These are phyloP conservation scores for Juncus inflexus DNA, from an alignment of 176 grass and related monocot species.

Conservation along the genomic window DNA sequence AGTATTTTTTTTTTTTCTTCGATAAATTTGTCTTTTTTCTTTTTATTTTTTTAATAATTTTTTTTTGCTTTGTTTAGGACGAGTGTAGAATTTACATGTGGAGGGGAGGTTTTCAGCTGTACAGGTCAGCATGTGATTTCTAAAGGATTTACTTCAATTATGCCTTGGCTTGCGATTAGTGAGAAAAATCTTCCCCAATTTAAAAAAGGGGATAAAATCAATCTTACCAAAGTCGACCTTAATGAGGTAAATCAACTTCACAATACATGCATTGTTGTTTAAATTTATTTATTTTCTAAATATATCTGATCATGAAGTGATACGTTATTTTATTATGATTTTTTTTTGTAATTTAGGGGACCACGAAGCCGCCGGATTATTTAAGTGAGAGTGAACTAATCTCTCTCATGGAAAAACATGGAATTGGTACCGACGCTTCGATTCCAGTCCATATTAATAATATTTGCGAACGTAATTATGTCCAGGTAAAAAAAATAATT, in stretches of 20 bases:
- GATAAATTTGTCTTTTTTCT: too few species aligned
- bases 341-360: conserved; percentile 51
- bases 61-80: conserved; percentile 44
- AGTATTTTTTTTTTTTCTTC: too few species aligned
- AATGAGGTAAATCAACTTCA: conserved; percentile 56
- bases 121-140: conserved; percentile 57
- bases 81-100: conserved; percentile 66
- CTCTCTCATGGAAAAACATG: conserved; percentile 97
- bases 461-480: conserved; percentile 94
- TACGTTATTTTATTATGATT: neutral
- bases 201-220: conserved; percentile 51
- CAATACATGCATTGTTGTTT: too few species aligned
- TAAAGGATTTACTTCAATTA: conserved; percentile 97
- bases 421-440: conserved; percentile 94
- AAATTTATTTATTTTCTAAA: too few species aligned
- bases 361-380: conserved; percentile 83
- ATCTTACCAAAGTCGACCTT: conserved; percentile 74
- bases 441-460: conserved; percentile 96
- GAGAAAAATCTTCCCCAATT: conserved; percentile 77
- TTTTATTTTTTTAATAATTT: neutral
- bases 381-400: conserved; percentile 95
- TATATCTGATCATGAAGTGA: too few species aligned
- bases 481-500: too few species aligned
- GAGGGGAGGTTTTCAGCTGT: conserved; percentile 77
- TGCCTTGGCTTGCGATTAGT: conserved; percentile 86